Base-by-base conservation (phyloP, 2,329 filamentous ascomycete species). In the Fusarium nodosum region DNA sequence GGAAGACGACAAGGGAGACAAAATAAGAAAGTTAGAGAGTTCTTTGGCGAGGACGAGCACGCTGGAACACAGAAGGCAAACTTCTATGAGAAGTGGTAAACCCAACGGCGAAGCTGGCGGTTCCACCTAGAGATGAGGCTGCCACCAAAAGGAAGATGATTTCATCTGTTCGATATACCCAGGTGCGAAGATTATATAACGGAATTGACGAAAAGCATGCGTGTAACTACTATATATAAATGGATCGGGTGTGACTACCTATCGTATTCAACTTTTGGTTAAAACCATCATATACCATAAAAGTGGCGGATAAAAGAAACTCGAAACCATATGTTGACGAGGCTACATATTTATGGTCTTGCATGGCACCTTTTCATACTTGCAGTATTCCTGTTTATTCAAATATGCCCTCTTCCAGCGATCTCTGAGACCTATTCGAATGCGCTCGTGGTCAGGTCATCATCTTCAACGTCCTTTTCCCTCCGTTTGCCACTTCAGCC, bases 401-500 rank as follows among this genome's bases (percentile, higher is more conserved):
- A 64, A 36, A 36, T 28, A 26, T 31, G 18, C 60, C 66, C 28
- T 33, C 56, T 20, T 56, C 67, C 41, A 59, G 15, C 34, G 55
- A 56, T 28, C 63, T 60, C 15, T 65, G 63, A n/a, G 68, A 71
- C 46, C 51, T 66, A n/a, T 60, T 74, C 10, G 64, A 69, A 26
- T 58, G 47, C 16, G 72, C 66, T 12, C 66, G 63, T n/a, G 72
- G 68, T 56, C 70, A 60, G 42, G 51, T 46, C 4, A 47, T 44
- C 61, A 61, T 50, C 11, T 61, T 61, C 22, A 67, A 16, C 1
- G 48, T 61, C 33, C 24, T 66, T 56, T 72, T 72, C 4, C 74
- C 73, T n/a, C 72, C 64, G 16, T 72, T 74, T 15, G 78, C 80
- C 7, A 82, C 78, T 61, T 82, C 81, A 12, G 81, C 81, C 81